Evolutionary conservation across 805 yeast species (phyloP), one percentile per base, ranked within the genome.

Genomic region (Groenewaldozyma tartarivorans): DNA sequence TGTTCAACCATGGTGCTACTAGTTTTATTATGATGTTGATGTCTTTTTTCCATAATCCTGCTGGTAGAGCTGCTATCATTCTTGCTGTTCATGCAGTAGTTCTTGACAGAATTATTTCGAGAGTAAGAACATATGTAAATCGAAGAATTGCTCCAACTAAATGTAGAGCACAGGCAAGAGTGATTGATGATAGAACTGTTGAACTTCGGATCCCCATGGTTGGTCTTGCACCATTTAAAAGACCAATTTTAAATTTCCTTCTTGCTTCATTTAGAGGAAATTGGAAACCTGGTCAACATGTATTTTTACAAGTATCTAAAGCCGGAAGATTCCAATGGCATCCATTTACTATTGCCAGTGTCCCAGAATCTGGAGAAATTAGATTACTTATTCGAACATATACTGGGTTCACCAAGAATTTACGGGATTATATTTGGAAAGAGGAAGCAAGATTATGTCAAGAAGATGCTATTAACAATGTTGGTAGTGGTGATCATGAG

Each of bases 251-350:
- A 11, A 31, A 20, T 3, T 6, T 19, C 2, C n/a, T 31, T 9
- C 13, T 24, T 9, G 13, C 30, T 16, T 9, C 18, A 5, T 18
- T 33, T 18, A 16, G 18, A 7, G 60, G 66, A 17, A 56, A 57
- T 15, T 71, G 76, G 76, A 58, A 58, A 39, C 63, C 75, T 0
- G 75, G 75, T 3, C 74, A 68, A 49, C 72, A 71, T 48, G 60
- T 69, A 9, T 59, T 56, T 30, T 51, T 71, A n/a, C 66, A 60
- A 37, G 69, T 71, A 5, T 51, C 61, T 3, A 60, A 61, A 40
- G 63, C 69, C 15, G 55, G 59, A 2, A 45, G 50, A 4, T 49
- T 66, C 33, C 72, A 69, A 45, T 59, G 57, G 45, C 76, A 71
- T 49, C 76, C 76, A 1, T 71, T 71, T 50, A 68, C 75, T 2